Base-by-base conservation (phyloP, 805 yeast species). In the Scheffersomyces amazonensis region DNA sequence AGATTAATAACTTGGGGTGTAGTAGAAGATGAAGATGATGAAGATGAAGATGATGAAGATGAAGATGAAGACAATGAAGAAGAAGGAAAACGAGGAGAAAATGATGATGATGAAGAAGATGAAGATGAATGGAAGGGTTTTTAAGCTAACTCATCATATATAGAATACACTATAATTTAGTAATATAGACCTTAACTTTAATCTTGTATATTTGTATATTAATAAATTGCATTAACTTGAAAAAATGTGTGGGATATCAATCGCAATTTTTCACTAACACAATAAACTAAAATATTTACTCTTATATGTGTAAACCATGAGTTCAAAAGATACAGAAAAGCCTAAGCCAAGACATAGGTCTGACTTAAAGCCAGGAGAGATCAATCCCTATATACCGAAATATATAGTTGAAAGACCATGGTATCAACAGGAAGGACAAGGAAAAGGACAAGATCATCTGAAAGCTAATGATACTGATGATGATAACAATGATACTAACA, bases 1-100 rank as follows among this genome's bases (percentile, higher is more conserved):
- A 73, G 93, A 53, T 66, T 88, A 33, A 56, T 57, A 17, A 69
- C 69, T 23, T 87, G 96, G 93, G 84, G 81, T 7, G 62, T 78
- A 5, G 57, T 61, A 5, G 63, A 60, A 31, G 47, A 40, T n/a
- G 54, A 48, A 4, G 45, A 41, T 3, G 52, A 44, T 10, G 46
- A 37, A 3, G 58, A 50, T 16, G 52, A 43, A 2, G 50, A 45
- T 12, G 58, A 50, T 10, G 51, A 49, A 9, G 59, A 47, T 6
- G 53, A 46, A 4, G 49, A 34, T 8, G 28, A 34, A 11, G 40
- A 40, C 5, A 42, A 34, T 13, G 52, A 40, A 4, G 51, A 48
- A 4, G 53, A 49, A 42, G 2, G 49, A 44, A 8, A 57, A 48
- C 62, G 58, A 30, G 43, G 39, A 16, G 54, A 47, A 4, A 41